Conservation (phyloP, 139 green algal genomes). For the Pseudopediastrum boryanum region DNA sequence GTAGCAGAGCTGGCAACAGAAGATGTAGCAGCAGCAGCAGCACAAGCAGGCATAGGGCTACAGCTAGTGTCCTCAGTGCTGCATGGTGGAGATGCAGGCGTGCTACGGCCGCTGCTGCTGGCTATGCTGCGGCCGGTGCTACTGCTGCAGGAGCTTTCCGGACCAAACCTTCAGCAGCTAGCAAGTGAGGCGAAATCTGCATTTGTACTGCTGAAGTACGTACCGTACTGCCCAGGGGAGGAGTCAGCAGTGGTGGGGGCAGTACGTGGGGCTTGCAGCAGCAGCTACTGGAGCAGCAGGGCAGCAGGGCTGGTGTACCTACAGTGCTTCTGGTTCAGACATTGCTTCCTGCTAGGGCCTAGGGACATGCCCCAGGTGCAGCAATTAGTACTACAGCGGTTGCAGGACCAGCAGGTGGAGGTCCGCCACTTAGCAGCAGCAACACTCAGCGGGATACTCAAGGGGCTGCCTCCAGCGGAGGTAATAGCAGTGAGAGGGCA, state of each 20-base stretch:
- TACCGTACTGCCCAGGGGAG: slow-evolving; percentile 26
- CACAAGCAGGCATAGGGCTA: slow-evolving; percentile 39
- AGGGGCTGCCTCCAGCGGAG: slow-evolving; percentile 44
- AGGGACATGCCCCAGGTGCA: slow-evolving; percentile 30
- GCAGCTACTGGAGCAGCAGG: slow-evolving; percentile 71
- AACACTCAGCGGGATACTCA: slow-evolving; percentile 77
- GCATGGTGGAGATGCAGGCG: slow-evolving; percentile 38
- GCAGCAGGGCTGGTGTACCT: slow-evolving; percentile 70
- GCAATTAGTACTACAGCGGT: slow-evolving; percentile 52
- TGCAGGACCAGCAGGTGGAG: slow-evolving; percentile 76
- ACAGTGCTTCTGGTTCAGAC: slow-evolving; percentile 86
- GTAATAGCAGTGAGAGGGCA: slow-evolving; percentile 41
- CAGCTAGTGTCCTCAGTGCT: slow-evolving; percentile 50
- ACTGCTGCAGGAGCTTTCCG: slow-evolving; percentile 71
- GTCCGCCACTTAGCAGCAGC: slow-evolving; percentile 67
- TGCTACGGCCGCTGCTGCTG: slow-evolving; percentile 57
- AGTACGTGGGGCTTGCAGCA: slow-evolving; percentile 32
- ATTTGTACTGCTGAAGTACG: slow-evolving; percentile 69
- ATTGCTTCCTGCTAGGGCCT: slow-evolving; percentile 68
- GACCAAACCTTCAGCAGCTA: slow-evolving; percentile 75
- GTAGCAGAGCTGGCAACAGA: background rate
- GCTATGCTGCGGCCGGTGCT: slow-evolving; percentile 72
- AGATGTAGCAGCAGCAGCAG: slow-evolving; percentile 17
- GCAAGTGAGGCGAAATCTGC: slow-evolving; percentile 53
- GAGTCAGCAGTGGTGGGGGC: background rate